A percentile compares a stretch with the other conserved stretches of the same genome.
These are phyloP conservation scores for Syncephalastrum racemosum DNA, from an alignment of 371 early-diverging fungal species.

Conservation along the genomic window DNA sequence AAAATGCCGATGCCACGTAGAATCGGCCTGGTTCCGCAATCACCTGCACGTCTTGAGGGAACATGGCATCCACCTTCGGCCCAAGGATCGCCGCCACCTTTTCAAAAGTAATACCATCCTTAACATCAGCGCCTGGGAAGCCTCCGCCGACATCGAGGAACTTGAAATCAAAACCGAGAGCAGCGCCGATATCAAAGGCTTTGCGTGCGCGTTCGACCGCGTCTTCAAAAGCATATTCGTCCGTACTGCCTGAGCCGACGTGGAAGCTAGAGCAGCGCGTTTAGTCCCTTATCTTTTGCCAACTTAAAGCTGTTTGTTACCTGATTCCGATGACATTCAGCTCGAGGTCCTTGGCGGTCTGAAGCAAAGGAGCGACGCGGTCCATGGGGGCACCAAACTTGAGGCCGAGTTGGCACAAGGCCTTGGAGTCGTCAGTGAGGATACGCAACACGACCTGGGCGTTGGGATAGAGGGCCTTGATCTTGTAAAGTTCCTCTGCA, in stretches of 20 bases:
- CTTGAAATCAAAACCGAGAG: constrained; percentile 73
- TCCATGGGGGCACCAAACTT: constrained; percentile 94
- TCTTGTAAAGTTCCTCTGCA: constrained; percentile 93
- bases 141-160: constrained; percentile 97
- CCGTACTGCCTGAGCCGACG: constrained; percentile 94
- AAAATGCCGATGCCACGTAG: constrained; percentile 93
- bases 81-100: constrained; percentile 83
- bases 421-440: constrained; percentile 92
- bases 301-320: no score
- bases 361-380: constrained; percentile 67
- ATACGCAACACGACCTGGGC: constrained; percentile 92
- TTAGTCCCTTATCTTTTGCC: not conserved
- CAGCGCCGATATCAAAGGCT: constrained; percentile 84
- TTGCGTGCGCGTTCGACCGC: constrained; percentile 83
- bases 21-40: constrained; percentile 98
- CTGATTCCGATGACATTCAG: constrained; percentile 88
- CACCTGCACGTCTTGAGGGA: constrained; percentile 75
- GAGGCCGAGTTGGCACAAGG: constrained; percentile 89
- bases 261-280: constrained; percentile 64
- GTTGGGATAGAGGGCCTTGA: constrained; percentile 76
- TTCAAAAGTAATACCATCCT: constrained; percentile 78
- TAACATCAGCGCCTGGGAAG: constrained; percentile 87
- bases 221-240: constrained; percentile 88
- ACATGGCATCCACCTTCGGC: constrained; percentile 75
- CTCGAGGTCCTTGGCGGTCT: constrained; percentile 76